Evolutionary conservation across 192 early-diverging fungal genomes (phyloP).

Genomic region (Lobosporangium transversale): DNA sequence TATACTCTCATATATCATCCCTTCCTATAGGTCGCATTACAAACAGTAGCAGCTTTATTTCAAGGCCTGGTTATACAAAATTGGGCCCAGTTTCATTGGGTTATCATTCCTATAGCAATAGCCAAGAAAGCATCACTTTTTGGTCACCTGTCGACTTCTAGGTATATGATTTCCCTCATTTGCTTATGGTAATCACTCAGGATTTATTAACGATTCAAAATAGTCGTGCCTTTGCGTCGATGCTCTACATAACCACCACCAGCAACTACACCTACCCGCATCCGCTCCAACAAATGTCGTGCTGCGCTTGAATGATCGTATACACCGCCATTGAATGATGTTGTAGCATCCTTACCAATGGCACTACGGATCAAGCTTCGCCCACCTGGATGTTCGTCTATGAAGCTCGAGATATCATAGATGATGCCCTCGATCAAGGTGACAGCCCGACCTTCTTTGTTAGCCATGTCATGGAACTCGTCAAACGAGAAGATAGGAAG

Average conservation of each 20-base stretch:
- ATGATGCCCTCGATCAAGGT: constrained; percentile 86
- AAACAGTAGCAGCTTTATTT: no score
- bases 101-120: no score
- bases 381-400: constrained; percentile 92
- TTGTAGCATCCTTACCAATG: constrained; percentile 88
- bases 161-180: no score
- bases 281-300: constrained; percentile 79
- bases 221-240: no score
- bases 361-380: constrained; percentile 70
- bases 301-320: constrained; percentile 93
- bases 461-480: constrained; percentile 65
- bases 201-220: no score
- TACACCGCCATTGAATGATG: constrained; percentile 88
- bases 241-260: constrained; percentile 53
- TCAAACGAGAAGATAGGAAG: constrained; percentile 77
- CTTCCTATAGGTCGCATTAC: no score
- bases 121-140: no score
- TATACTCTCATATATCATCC: no score
- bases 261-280: constrained; percentile 70
- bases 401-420: constrained; percentile 85
- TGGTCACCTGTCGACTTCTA: no score
- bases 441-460: constrained; percentile 74
- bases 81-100: no score
- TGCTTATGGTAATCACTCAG: no score
- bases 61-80: no score